Percentiles rank a stretch among this genome's conserved stretches.
These are phyloP conservation scores for Globisporangium cystogenes DNA, from an alignment of 352 stramenopile genomes.

Conservation along the genomic window DNA sequence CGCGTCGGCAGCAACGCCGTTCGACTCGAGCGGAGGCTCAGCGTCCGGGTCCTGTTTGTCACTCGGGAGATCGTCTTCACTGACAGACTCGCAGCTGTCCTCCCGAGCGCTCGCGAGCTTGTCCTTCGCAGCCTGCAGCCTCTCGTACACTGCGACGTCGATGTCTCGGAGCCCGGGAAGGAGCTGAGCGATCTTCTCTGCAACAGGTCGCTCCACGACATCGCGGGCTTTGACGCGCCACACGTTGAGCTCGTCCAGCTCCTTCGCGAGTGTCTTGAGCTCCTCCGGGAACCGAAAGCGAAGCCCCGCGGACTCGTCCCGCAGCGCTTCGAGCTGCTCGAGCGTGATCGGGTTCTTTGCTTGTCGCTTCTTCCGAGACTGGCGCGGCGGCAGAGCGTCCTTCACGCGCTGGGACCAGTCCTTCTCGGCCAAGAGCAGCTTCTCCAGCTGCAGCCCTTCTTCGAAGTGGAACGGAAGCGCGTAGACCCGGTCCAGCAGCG, in stretches of 20 bases:
- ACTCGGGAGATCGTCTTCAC: not conserved
- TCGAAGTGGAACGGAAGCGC: constrained; percentile 73
- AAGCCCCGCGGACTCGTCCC: constrained; percentile 49
- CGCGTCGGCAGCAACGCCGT: not conserved
- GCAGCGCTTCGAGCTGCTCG: constrained; percentile 43
- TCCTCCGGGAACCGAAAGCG: constrained; percentile 78
- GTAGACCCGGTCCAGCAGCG: constrained; percentile 60
- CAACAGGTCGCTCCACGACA: constrained; percentile 34
- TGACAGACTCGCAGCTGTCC: constrained; percentile 1
- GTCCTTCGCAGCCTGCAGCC: constrained; percentile 46
- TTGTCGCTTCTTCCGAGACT: constrained; percentile 77
- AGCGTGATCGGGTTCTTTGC: constrained; percentile 56
- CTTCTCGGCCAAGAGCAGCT: constrained; percentile 51
- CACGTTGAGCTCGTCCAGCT: constrained; percentile 52
- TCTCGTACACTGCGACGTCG: constrained; percentile 56
- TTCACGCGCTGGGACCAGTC: constrained; percentile 64
- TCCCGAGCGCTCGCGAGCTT: constrained; percentile 16
- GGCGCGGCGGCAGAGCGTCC: constrained; percentile 65
- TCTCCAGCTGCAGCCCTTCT: constrained; percentile 47
- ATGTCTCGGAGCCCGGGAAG: constrained; percentile 48
- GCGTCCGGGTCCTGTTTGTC: not conserved
- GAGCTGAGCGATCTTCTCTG: constrained; percentile 28
- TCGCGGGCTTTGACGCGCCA: constrained; percentile 66
- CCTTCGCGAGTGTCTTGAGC: constrained; percentile 61
- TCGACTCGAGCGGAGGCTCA: not conserved